Evolutionary conservation across 768 basidiomycete genomes (phyloP), one percentile per base, ranked within the genome.

Genomic region (Rhizopogon sp.): DNA sequence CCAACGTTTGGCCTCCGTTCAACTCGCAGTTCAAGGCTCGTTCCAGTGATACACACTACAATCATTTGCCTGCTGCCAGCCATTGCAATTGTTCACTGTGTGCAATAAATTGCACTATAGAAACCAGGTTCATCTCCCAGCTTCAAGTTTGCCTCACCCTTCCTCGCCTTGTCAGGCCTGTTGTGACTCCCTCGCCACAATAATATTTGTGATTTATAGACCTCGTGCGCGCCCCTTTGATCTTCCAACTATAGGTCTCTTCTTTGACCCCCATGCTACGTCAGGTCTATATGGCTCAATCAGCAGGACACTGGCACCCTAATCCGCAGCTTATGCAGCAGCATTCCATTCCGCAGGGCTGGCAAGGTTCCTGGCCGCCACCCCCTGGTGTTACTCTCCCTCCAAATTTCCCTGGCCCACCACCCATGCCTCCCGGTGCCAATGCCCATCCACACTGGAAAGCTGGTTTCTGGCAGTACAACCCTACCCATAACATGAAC

Each of bases 371-470:
- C 29, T 74, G 74, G 74, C 73, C 73, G 0, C 71, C 74, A 5
- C 56, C 65, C 3, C 50, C 52, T 14, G 62, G 65, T 13, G 60
- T 64, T 6, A 42, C 58, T 9, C 64, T 72, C 40, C 74, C 73
- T 13, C 64, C 69, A 13, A 66, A 65, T 29, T 75, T 68, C 53
- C 72, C 73, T 39, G 72, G 70, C 4, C 77, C 80, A 7, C 82
- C 85, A n/a, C 85, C 85, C 14, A 72, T 76, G 14, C 84, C 85
- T 5, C 58, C 75, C 5, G 78, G 79, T 35, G 64, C 79, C 5
- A 76, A 75, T 53, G 70, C 72, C 1, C 74, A 77, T 54, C 58
- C 65, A 3, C 46, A 56, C n/a, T 84, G 82, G 82, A 74, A 78
- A 31, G 71, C 73, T 5, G 82, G 82, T 13, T 69, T 57, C 43